Evolutionary conservation across 257 asterid species (phyloP), one percentile per base, ranked within the genome.

Genomic region (Solanum bulbocastanum): DNA sequence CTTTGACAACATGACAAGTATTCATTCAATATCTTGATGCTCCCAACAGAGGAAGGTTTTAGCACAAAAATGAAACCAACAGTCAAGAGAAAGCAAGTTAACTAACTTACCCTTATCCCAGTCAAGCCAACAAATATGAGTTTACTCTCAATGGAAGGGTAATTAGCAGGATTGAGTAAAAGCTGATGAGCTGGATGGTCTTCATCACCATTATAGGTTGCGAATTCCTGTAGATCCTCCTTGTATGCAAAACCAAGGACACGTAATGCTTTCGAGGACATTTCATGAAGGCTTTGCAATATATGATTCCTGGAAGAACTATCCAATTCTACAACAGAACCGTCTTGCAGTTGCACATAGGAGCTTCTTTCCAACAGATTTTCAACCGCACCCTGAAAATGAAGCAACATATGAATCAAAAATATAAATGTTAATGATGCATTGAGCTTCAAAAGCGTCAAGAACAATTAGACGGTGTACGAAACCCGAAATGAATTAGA

Each of bases 131-230:
- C 99, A 88, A 97, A 96, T n/a, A 95, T 90, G 71, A 97, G 91
- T 12, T 89, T 85, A 91, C 98, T 96, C 96, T 97, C 99, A 76
- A 97, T 96, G 71, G 95, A 92, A 73, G 99, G 90, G 89, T 97
- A 97, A 88, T 92, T 94, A 87, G 92, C 92, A 86, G 99, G 99
- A 91, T 97, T 93, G 86, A 96, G 91, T 87, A 97, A 91, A 83
- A 92, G 98, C 90, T 94, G 36, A 83, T 97, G 98, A 87, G 99
- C 95, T 40, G 99, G 99, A 90, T 97, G 99, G 90, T 96, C 99
- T 88, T 97, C 99, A 87, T 93, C 95, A 42, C 99, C 99, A 40
- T 94, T 90, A 88, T 97, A 97, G 60, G 98, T 93, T 33, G 90
- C 90, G 87, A 97, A 96, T 32, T 93, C 95, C 8, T 92, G 96